A percentile compares a stretch with the other conserved stretches of the same genome.
These are phyloP conservation scores for Ceratobasidium sp. DNA, from an alignment of 1,284 basidiomycete genomes.

Conservation along the genomic window DNA sequence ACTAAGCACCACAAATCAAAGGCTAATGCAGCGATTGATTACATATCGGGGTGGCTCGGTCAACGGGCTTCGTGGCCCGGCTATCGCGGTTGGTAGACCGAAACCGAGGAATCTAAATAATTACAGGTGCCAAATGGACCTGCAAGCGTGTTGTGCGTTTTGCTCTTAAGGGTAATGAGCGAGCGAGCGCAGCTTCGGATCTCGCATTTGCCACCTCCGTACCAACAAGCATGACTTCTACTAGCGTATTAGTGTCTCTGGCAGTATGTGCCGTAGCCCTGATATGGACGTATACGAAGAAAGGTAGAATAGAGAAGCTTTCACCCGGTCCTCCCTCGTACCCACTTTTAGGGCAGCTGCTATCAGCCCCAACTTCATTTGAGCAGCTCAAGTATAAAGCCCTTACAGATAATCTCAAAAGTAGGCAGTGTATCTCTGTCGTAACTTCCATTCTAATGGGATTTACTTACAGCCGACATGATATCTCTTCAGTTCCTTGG, in stretches of 20 bases:
- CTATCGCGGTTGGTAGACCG: too few species aligned
- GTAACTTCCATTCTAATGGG: background rate
- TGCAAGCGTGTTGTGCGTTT: too few species aligned
- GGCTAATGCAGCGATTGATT: too few species aligned
- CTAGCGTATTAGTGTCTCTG: background rate
- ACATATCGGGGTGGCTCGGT: too few species aligned
- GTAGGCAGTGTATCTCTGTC: background rate
- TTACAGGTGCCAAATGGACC: too few species aligned
- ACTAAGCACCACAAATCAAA: too few species aligned
- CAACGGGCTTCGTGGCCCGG: too few species aligned
- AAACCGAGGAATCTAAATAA: too few species aligned
- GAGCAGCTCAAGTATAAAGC: conserved; percentile 1
- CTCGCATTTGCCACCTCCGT: too few species aligned
- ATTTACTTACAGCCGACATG: background rate
- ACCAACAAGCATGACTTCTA: too few species aligned
- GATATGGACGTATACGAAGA: background rate
- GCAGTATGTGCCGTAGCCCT: background rate
- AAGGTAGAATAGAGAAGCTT: background rate
- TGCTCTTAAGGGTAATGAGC: too few species aligned
- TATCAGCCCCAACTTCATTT: background rate
- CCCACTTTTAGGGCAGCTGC: background rate
- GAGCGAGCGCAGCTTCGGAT: too few species aligned
- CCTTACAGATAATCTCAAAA: background rate
- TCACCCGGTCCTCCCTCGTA: background rate
- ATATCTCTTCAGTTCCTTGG: conserved; percentile 3